phyloP scores from a whole-genome alignment of 2,329 filamentous ascomycete genomes.

The Nannizzia gypsea region DNA sequence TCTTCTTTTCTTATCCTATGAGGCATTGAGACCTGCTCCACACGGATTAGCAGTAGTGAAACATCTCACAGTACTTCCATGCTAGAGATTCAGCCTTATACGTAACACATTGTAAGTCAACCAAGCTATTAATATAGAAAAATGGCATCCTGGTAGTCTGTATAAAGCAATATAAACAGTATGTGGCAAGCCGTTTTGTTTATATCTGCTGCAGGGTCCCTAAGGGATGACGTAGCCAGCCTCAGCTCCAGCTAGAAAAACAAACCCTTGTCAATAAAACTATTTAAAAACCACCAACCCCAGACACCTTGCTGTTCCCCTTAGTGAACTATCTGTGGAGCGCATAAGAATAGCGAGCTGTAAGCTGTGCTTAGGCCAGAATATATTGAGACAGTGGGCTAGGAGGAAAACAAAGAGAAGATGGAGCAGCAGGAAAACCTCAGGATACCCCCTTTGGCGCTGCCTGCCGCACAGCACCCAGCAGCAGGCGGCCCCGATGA shows the following conservation, averaged over 20 bases:
- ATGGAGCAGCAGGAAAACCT: background rate
- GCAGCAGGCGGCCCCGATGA: background rate
- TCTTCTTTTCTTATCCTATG: background rate
- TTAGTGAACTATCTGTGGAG: background rate
- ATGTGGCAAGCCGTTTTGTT: background rate
- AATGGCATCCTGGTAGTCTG: background rate
- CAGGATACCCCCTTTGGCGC: background rate
- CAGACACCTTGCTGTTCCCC: background rate
- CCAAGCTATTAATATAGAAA: background rate
- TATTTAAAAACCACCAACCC: background rate
- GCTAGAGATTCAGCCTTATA: background rate
- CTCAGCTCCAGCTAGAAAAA: background rate
- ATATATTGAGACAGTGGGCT: background rate
- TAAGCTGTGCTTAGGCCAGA: background rate
- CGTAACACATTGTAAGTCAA: background rate
- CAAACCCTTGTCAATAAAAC: slow-evolving; percentile 2
- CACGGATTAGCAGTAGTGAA: background rate
- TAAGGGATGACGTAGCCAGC: background rate
- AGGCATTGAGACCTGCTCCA: background rate
- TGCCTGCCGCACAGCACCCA: background rate
- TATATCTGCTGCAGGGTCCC: background rate
- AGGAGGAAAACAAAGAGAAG: too few species aligned
- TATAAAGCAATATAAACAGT: background rate
- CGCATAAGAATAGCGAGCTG: background rate
- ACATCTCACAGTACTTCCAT: background rate